Evolutionary conservation across 2,329 filamentous ascomycete genomes (phyloP).

Genomic region (Fusarium dimerum): DNA sequence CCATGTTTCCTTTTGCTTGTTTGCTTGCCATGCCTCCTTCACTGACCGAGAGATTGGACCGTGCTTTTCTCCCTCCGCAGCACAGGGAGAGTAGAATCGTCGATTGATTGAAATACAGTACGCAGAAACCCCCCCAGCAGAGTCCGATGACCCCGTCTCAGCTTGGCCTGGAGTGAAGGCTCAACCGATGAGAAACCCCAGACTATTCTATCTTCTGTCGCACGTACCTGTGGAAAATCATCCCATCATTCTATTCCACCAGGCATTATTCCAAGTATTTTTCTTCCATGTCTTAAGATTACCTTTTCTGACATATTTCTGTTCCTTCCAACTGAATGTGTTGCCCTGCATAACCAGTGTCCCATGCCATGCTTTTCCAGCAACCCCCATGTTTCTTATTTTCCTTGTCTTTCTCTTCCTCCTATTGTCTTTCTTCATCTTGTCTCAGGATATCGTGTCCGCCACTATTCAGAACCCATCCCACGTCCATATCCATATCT

Average conservation of each 20-base stretch:
- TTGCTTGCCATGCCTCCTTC: neutral
- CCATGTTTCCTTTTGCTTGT: neutral
- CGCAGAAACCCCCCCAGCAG: too few relatives aligned
- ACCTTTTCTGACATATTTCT: neutral
- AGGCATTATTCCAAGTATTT: neutral
- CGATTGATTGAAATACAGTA: too few relatives aligned
- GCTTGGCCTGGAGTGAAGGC: too few relatives aligned
- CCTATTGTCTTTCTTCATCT: neutral
- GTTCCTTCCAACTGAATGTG: too few relatives aligned
- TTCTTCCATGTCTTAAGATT: neutral
- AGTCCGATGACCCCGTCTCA: too few relatives aligned
- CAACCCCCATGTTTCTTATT: too few relatives aligned
- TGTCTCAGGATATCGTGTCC: neutral
- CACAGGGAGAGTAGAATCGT: too few relatives aligned
- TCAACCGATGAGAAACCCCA: too few relatives aligned
- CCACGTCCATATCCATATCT: too few relatives aligned
- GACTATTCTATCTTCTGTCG: neutral
- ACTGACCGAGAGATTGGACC: neutral
- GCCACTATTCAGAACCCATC: neutral
- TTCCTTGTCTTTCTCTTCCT: neutral
- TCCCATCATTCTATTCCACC: neutral
- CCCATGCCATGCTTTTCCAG: neutral
- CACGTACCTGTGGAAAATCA: neutral
- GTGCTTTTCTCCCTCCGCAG: neutral
- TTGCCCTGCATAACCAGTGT: neutral